phyloP scores from a whole-genome alignment of 352 stramenopile species.

The Phytopythium sindhum region DNA sequence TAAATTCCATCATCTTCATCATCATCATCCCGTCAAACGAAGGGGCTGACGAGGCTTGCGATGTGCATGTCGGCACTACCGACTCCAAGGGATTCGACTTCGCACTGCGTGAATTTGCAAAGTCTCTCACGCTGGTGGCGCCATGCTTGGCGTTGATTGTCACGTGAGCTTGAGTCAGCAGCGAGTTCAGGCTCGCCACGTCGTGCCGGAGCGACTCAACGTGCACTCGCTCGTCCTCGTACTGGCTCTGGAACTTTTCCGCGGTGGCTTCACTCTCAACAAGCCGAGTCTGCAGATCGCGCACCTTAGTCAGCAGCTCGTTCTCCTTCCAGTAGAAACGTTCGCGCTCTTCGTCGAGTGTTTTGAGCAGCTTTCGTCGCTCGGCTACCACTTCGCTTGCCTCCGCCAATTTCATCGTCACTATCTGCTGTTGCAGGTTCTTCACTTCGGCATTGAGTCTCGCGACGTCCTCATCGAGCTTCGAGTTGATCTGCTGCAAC shows the following conservation, averaged over 20 bases:
- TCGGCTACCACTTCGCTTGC: constrained; percentile 49
- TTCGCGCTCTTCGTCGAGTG: constrained; percentile 49
- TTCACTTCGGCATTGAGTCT: constrained; percentile 23
- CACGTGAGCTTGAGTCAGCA: constrained; percentile 59
- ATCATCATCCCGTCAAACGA: constrained; percentile 37
- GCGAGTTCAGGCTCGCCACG: constrained; percentile 51
- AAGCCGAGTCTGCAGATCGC: constrained; percentile 45
- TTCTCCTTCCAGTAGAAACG: constrained; percentile 55
- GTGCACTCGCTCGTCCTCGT: constrained; percentile 75
- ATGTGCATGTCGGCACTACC: not conserved
- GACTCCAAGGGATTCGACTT: not conserved
- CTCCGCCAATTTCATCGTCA: constrained; percentile 54
- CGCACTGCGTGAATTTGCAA: not conserved
- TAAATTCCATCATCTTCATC: constrained; percentile 71
- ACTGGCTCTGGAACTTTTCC: constrained; percentile 66
- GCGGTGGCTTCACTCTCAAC: constrained; percentile 44
- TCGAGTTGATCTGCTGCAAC: constrained; percentile 12
- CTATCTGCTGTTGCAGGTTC: constrained; percentile 42
- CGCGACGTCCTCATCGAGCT: constrained; percentile 29
- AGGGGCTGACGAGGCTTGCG: not conserved
- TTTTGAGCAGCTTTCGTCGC: constrained; percentile 44
- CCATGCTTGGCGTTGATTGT: constrained; percentile 43
- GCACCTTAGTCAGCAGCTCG: constrained; percentile 42
- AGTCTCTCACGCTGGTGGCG: not conserved
- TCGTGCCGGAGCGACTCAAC: constrained; percentile 67